A percentile compares a stretch with the other conserved stretches of the same genome.
Evolutionary conservation across 768 basidiomycete genomes (phyloP).

Genomic region (Gautieria morchelliformis): DNA sequence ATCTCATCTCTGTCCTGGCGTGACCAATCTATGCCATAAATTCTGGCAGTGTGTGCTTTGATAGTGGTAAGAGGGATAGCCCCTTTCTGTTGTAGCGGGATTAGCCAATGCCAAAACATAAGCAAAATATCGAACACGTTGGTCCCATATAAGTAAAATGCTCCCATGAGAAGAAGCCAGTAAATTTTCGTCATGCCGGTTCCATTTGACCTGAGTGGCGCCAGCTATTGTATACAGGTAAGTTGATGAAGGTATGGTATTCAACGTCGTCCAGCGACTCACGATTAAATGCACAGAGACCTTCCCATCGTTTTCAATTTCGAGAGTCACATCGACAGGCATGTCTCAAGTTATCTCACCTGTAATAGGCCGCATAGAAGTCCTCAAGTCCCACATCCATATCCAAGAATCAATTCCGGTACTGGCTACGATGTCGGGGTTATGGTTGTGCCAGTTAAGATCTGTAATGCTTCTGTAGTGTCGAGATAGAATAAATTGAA

Average conservation of each 20-base stretch:
- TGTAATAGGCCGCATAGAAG: conserved; percentile 59
- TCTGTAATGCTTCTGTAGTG: conserved; percentile 97
- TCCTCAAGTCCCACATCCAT: conserved; percentile 87
- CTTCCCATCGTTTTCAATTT: conserved; percentile 13
- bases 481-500: conserved; percentile 75
- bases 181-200: conserved; percentile 73
- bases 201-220: conserved; percentile 98
- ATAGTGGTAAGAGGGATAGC: conserved; percentile 71
- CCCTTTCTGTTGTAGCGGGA: conserved; percentile 53
- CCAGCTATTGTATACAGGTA: conserved; percentile 36
- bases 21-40: conserved; percentile 98
- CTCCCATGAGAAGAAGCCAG: conserved; percentile 86
- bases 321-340: neutral
- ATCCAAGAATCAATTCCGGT: conserved; percentile 92
- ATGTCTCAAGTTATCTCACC: conserved; percentile 25
- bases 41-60: conserved; percentile 79
- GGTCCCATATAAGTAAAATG: conserved; percentile 89
- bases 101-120: neutral
- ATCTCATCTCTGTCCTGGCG: conserved; percentile 65
- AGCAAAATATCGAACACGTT: conserved; percentile 43
- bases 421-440: conserved; percentile 79
- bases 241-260: neutral
- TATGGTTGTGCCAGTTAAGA: conserved; percentile 90
- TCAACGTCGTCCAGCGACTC: conserved; percentile 13
- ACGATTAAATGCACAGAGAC: conserved; percentile 54